These are phyloP conservation scores for Populus tremula DNA, from an alignment of 345 rosid genomes.

Conservation along the genomic window DNA sequence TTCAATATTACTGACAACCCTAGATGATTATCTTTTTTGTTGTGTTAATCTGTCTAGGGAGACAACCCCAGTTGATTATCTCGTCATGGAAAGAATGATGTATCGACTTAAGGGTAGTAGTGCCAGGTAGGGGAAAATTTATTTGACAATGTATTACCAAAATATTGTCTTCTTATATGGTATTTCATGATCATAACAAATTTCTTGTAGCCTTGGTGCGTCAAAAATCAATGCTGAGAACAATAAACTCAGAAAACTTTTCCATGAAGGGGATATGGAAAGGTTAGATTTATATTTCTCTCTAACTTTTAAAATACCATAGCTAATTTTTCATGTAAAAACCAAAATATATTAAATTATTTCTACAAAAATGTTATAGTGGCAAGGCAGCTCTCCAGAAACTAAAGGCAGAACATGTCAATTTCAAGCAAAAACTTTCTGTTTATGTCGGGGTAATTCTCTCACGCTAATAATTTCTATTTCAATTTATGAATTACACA, in stretches of 20 bases:
- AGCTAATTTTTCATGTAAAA: background rate
- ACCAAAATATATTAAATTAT: background rate
- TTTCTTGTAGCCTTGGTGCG: background rate
- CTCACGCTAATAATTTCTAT: background rate
- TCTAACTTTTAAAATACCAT: background rate
- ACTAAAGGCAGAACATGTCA: background rate
- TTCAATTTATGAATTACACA: background rate
- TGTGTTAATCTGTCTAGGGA: background rate
- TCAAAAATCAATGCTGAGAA: background rate
- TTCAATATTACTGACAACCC: background rate
- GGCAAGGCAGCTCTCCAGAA: background rate
- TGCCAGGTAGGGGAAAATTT: background rate
- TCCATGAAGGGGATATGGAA: background rate
- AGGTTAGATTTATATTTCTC: background rate
- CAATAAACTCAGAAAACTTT: background rate
- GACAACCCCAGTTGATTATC: background rate
- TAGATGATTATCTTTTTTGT: background rate
- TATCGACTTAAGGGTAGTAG: conserved; percentile 5
- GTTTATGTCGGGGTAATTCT: background rate
- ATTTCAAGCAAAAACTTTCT: background rate
- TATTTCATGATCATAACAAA: background rate
- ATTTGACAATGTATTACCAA: background rate
- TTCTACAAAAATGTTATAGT: background rate
- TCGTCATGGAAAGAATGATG: background rate
- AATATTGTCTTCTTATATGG: background rate